A percentile compares a stretch with the other conserved stretches of the same genome.
These are phyloP conservation scores for Fusarium domesticum DNA, from an alignment of 2,329 filamentous ascomycete genomes.

Conservation along the genomic window DNA sequence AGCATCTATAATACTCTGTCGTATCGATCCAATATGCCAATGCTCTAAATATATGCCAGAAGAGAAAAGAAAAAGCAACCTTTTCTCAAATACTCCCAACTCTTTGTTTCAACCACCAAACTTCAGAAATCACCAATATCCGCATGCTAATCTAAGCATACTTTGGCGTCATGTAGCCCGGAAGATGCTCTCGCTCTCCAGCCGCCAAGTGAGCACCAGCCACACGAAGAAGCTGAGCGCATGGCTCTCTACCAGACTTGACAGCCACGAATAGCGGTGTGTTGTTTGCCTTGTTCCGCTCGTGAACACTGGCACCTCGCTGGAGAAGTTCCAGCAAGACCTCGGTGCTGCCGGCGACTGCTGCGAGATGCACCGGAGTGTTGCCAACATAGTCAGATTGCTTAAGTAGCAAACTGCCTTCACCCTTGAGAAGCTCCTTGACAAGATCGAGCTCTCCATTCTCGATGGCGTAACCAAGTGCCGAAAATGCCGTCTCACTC, in stretches of 20 bases:
- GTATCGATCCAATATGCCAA: too few species aligned
- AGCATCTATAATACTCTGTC: too few species aligned
- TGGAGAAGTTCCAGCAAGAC: constrained; percentile 58
- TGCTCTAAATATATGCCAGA: too few species aligned
- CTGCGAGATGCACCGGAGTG: constrained; percentile 61
- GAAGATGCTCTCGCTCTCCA: constrained; percentile 37
- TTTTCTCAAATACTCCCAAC: too few species aligned
- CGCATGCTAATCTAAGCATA: constrained; percentile 12
- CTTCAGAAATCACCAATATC: constrained; percentile 1
- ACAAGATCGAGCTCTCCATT: constrained; percentile 66
- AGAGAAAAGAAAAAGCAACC: not conserved
- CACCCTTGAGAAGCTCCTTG: constrained; percentile 62
- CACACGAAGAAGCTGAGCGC: constrained; percentile 52
- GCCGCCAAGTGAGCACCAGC: constrained; percentile 58
- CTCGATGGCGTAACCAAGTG: constrained; percentile 76
- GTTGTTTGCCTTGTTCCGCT: constrained; percentile 62
- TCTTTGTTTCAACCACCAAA: not conserved
- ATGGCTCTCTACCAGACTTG: constrained; percentile 53
- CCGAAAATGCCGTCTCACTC: constrained; percentile 65
- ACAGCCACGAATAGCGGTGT: constrained; percentile 64
- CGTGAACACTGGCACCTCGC: constrained; percentile 64
- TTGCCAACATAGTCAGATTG: constrained; percentile 80
- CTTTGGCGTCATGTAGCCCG: constrained; percentile 22
- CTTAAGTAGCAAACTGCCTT: constrained; percentile 65
- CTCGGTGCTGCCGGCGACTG: constrained; percentile 51